Evolutionary conservation across 2,329 filamentous ascomycete species (phyloP), one percentile per base, ranked within the genome.

Genomic region (Onygenales sp.): DNA sequence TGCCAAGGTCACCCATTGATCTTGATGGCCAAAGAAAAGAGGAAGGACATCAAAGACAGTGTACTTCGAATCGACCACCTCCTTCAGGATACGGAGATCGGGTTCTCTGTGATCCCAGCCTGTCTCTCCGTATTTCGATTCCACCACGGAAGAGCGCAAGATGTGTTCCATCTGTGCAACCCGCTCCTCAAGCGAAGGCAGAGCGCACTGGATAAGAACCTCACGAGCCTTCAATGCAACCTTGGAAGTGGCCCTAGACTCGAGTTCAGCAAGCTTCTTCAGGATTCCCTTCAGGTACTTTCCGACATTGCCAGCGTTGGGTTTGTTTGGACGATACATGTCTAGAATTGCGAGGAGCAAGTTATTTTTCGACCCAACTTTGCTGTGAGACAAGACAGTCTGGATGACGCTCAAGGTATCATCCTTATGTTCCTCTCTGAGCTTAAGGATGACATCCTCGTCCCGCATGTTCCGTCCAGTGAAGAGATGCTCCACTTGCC

Each of bases 141-240:
- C 90, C 6, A 96, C 83, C 21, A 98, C 93, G 0, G 93, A 92
- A 31, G 92, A 95, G 55, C 91, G 88, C 52, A 98, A 79, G 59
- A 98, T 98, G 72, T 97, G 92, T 77, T 97, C 93, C 92, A 98
- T 96, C 76, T 98, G 93, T 6, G 86, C 82, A 31, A 88, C 87
- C 62, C 93, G 86, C 79, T 98, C 93, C 71, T 97, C 93, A 17
- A 98, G 78, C 2, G 93, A 98, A 14, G 93, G 93, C 68, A 98
- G 81, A 52, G 93, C 91, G 68, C 90, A 96, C 73, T 97, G 93
- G 59, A 98, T 98, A 64, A 98, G 85, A 50, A 97, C 86, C 75
- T 98, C 93, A 67, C 93, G 87, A 45, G 93, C 92, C 79, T 98
- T 98, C 61, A 98, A 81, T 0, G 92, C 89, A 42, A 98, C 92